Evolutionary conservation across 2,329 filamentous ascomycete genomes (phyloP), one percentile per base, ranked within the genome.

Genomic region (Trichoderma brevicompactum): DNA sequence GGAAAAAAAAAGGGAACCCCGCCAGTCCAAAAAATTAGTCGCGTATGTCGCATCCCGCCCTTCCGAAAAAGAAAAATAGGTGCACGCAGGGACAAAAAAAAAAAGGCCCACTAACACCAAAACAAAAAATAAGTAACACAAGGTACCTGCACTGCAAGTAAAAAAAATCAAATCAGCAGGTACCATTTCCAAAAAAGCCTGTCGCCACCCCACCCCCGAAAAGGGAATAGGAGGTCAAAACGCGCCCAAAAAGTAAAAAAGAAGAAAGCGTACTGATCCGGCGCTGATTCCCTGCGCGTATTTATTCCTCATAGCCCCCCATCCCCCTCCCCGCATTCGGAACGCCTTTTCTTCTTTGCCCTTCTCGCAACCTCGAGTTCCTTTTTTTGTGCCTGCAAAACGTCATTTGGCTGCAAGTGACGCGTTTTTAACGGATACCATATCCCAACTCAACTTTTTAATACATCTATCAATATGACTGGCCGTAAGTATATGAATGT

Each of bases 381-480:
- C 36, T n/a, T 40, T 32, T 58, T 36, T 60, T 52, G n/a, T 50
- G 19, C 19, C 36, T 41, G 36, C 36, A 17, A 48, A 55, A 48
- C 56, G 49, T 48, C 48, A 53, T 54, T 52, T 56, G 41, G 32
- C 15, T 28, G 53, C 52, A 9, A 43, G 46, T 38, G 38, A 62
- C 59, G 49, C 48, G 48, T 62, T 54, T 60, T 28, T 41, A 41
- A 60, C 56, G 56, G 54, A 58, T 50, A 66, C 66, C 58, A 62
- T 59, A 65, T 28, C 6, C 23, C 59, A 2, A 64, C 65, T 63
- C 71, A 53, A 53, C 67, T 63, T 68, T 66, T 50, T 19, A 61
- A 36, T 44, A 65, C 55, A 72, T 71, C 54, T 58, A 78, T 83
- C 85, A 88, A 80, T 68, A 90, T 89, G 87, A 89, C 87, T 88